Base-by-base conservation (phyloP, 1,139 yeast genomes). In the Kurtzmaniella natalensis region DNA sequence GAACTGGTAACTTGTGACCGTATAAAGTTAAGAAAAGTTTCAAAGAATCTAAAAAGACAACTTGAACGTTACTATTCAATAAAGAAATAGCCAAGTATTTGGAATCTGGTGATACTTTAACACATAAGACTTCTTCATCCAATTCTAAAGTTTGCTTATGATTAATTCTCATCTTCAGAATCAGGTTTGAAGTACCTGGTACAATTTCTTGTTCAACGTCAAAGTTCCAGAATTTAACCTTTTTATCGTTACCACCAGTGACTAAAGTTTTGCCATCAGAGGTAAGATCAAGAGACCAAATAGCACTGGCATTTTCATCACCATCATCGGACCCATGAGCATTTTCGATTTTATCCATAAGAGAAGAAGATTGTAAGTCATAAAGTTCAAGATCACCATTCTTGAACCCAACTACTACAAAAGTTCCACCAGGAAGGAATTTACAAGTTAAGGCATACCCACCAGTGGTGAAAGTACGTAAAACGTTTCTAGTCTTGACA, bases 1-100 rank as follows among this genome's bases (percentile, higher is more conserved):
- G 65, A 2, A 87, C 96, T 0, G 99, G 98, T 41, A 94, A 72
- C 55, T 89, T 94, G 59, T 92, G 99, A 21, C 99, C 99, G 51
- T 92, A 92, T 41, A 92, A 69, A 47, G 94, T 86, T 43, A 92
- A 70, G 61, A 75, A 92, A 50, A 92, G 81, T 59, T 92, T 94
- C 54, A 88, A 71, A 3, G 94, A 70, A 52, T 92, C 97, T 36
- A 81, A 68, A 55, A 82, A 89, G 47, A 92, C 87, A 20, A 92
- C 94, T 59, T 94, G 94, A 33, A 92, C 96, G 13, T 96, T 92
- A 53, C 84, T 87, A 57, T 92, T 96, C 47, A 92, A 70, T 36
- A 94, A 65, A 1, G 97, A 83, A 4, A 85, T 82, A 2, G 97
- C 95, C 37, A 94, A 61, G 40, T 71, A 76, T 49, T 72, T 83